Base-by-base conservation (phyloP, 2,329 filamentous ascomycete genomes). In the Neopestalotiopsis clavispora region DNA sequence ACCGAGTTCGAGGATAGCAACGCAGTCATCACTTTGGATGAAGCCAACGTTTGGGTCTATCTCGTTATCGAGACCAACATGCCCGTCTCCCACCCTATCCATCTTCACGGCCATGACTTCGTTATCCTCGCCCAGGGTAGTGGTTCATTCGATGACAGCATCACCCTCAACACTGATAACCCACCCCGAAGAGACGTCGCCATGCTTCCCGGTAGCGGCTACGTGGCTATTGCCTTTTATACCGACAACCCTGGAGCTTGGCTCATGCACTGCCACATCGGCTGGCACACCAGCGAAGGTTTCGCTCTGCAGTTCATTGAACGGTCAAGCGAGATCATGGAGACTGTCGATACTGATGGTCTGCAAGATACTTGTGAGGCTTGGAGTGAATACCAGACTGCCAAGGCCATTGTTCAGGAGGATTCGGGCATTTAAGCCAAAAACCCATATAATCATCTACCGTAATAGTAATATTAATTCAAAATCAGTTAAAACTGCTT, bases 271-370 rank as follows among this genome's bases (percentile, higher is more conserved):
- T 84, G 81, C 72, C 81, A 84, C 71, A 84, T 85, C 66, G 62
- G 81, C 30, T 85, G 81, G 84, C 85, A 88, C 72, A 80, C 84
- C 13, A 77, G 75, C 65, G 79, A 83, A 71, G 85, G 84, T 34
- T 81, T 88, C 9, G 85, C 82, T 1, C 74, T 87, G 62, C 86
- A 89, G 74, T 87, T 87, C 72, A 70, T 88, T 62, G 79, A 79
- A 69, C 72, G 75, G 28, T 69, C 74, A 66, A 57, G 76, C 64
- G 71, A 81, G 64, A 76, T 80, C 56, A 66, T 65, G 0, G 52
- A 17, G 20, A 57, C 75, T 5, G 69, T 72, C 12, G 72, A 77
- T 52, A 56, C 68, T 2, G 66, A 71, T 9, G 59, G 62, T 6
- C 65, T 81, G 32, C 73, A 76, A 40, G 71, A 71, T 32, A 76